Conservation (phyloP, 805 yeast genomes). For the Myxozyma geophila region DNA sequence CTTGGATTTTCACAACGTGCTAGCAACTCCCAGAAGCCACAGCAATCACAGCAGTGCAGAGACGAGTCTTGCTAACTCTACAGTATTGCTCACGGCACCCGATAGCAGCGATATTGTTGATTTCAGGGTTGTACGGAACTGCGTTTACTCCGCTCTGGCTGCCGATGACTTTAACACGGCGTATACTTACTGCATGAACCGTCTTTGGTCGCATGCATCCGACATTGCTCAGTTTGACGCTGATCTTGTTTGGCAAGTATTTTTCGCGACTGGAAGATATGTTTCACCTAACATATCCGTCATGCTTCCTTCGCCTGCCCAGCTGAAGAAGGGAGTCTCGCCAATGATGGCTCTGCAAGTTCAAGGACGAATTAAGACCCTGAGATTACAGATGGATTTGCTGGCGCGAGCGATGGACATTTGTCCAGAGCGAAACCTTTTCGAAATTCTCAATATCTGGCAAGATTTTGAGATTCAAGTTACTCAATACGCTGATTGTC, state of each 20-base stretch:
- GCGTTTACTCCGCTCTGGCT: slow-evolving; percentile 69
- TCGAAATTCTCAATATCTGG: slow-evolving; percentile 67
- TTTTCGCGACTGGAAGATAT: slow-evolving; percentile 73
- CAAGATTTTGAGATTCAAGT: slow-evolving; percentile 35
- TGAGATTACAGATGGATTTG: slow-evolving; percentile 59
- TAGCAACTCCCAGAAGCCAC: slow-evolving; percentile 4
- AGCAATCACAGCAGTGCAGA: background rate
- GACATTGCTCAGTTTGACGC: slow-evolving; percentile 39
- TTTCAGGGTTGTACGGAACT: slow-evolving; percentile 44
- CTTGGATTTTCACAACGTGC: background rate
- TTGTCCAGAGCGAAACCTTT: slow-evolving; percentile 61
- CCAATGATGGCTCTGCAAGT: slow-evolving; percentile 40
- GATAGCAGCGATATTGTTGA: slow-evolving; percentile 8
- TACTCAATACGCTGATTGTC: slow-evolving; percentile 11
- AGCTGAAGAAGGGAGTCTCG: background rate
- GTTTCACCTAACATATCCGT: slow-evolving; percentile 50
- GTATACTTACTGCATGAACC: slow-evolving; percentile 44
- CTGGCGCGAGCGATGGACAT: slow-evolving; percentile 57
- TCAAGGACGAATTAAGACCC: slow-evolving; percentile 47
- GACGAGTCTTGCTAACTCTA: slow-evolving; percentile 6
- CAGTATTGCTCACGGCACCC: background rate
- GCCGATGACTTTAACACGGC: slow-evolving; percentile 68
- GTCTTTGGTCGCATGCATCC: slow-evolving; percentile 29
- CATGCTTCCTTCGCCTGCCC: slow-evolving; percentile 17
- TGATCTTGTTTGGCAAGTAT: slow-evolving; percentile 64